Percentiles rank a stretch among this genome's conserved stretches.
phyloP scores from a whole-genome alignment of 306 rosid species.

The Styphnolobium japonicum region DNA sequence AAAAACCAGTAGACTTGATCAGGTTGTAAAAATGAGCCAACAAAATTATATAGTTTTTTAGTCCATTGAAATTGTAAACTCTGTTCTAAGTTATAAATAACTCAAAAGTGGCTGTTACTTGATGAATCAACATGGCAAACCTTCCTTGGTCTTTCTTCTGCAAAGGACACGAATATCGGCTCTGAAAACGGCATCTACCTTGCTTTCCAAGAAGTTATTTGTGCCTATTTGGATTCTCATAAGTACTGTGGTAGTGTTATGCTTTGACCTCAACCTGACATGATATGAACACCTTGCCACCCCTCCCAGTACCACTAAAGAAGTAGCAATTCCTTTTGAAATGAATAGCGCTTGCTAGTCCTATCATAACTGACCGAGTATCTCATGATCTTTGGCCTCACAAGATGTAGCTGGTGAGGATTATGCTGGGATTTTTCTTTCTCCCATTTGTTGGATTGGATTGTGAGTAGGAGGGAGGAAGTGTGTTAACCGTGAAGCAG shows the following conservation, averaged over 20 bases:
- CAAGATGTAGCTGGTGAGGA: neutral
- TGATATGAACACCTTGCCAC: neutral
- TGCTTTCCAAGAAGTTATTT: slow-evolving; percentile 1
- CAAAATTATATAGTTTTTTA: neutral
- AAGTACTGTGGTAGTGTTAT: neutral
- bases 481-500: neutral
- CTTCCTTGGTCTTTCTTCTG: slow-evolving; percentile 1
- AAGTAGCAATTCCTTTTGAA: neutral
- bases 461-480: neutral
- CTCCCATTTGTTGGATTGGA: neutral
- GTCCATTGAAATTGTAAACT: slow-evolving; percentile 15
- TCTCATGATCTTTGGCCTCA: neutral
- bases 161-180: neutral
- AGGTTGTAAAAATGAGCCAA: neutral
- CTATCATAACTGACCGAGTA: neutral
- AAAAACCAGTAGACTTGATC: slow-evolving; percentile 58
- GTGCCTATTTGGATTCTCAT: neutral
- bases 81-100: slow-evolving; percentile 9
- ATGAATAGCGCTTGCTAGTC: too few species aligned
- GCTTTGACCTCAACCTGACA: slow-evolving; percentile 3
- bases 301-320: neutral
- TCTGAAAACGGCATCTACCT: slow-evolving; percentile 10
- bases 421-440: neutral
- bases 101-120: neutral
- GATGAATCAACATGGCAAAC: neutral